Percentiles rank a stretch among this genome's conserved stretches.
Evolutionary conservation across 2,329 filamentous ascomycete species (phyloP).

Genomic region (Tolypocladium endophyticum): DNA sequence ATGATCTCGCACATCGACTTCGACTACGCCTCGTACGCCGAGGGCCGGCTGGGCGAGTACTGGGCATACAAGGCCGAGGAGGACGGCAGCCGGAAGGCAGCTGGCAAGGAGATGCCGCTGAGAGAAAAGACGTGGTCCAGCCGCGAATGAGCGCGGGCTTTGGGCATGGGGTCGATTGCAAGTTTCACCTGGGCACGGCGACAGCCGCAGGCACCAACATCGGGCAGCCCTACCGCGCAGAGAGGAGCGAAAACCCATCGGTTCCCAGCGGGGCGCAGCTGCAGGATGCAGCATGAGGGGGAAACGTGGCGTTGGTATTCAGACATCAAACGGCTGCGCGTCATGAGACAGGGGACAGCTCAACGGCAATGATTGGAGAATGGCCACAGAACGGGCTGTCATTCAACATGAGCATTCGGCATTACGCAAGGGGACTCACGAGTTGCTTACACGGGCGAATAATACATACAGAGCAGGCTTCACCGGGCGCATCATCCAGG

Average conservation of each 20-base stretch:
- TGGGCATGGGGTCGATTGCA: not conserved
- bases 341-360: constrained; percentile 1
- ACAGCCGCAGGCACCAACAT: not conserved
- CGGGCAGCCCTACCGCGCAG: not conserved
- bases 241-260: not conserved
- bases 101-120: constrained; percentile 53
- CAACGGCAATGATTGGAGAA: constrained; percentile 2
- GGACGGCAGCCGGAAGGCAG: constrained; percentile 45
- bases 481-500: not conserved
- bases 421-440: not conserved
- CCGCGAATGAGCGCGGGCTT: constrained; percentile 9
- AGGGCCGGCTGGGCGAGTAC: constrained; percentile 79
- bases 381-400: constrained; percentile 1
- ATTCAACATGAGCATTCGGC: constrained; percentile 4
- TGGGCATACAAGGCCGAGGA: constrained; percentile 78
- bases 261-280: not conserved
- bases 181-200: not conserved
- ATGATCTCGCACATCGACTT: constrained; percentile 94
- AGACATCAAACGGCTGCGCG: not conserved
- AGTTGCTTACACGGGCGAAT: not conserved
- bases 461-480: not conserved
- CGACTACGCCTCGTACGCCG: constrained; percentile 87
- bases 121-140: constrained; percentile 71
- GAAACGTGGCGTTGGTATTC: constrained; percentile 2
- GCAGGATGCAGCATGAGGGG: not conserved